A percentile compares a stretch with the other conserved stretches of the same genome.
Evolutionary conservation across 2,329 filamentous ascomycete species (phyloP).

Genomic region (Venturia carpophila): DNA sequence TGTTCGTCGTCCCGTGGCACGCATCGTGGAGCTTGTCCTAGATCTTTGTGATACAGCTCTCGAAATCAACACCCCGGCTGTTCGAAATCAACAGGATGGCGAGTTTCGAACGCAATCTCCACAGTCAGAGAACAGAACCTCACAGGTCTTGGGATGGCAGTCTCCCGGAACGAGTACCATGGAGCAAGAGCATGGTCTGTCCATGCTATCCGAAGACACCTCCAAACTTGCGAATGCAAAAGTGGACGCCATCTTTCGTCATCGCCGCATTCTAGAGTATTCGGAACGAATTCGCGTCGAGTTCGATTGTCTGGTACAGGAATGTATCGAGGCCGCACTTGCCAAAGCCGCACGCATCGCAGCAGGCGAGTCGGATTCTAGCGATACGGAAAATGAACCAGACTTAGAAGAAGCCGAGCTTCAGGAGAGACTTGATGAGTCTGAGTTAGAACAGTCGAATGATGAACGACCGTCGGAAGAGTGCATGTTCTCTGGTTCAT

Average conservation of each 20-base stretch:
- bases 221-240: slow-evolving; percentile 78
- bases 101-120: slow-evolving; percentile 91
- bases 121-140: slow-evolving; percentile 89
- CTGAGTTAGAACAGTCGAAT: slow-evolving; percentile 36
- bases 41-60: slow-evolving; percentile 93
- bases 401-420: slow-evolving; percentile 39
- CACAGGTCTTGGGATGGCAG: slow-evolving; percentile 93
- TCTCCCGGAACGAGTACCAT: slow-evolving; percentile 84
- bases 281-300: slow-evolving; percentile 91
- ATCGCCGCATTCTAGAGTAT: slow-evolving; percentile 90
- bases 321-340: slow-evolving; percentile 89
- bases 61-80: slow-evolving; percentile 86
- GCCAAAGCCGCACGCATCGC: slow-evolving; percentile 83
- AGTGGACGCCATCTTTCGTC: slow-evolving; percentile 84
- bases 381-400: slow-evolving; percentile 29
- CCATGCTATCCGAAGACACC: slow-evolving; percentile 81
- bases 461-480: slow-evolving; percentile 41
- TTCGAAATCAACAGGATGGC: slow-evolving; percentile 71
- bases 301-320: slow-evolving; percentile 84
- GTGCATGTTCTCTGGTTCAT: slow-evolving; percentile 51
- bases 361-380: slow-evolving; percentile 75
- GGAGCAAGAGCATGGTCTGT: slow-evolving; percentile 87
- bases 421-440: slow-evolving; percentile 42
- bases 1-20: slow-evolving; percentile 76
- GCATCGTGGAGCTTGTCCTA: slow-evolving; percentile 89